Evolutionary conservation across 192 early-diverging fungal species (phyloP).

Genomic region (Coemansia sp.): DNA sequence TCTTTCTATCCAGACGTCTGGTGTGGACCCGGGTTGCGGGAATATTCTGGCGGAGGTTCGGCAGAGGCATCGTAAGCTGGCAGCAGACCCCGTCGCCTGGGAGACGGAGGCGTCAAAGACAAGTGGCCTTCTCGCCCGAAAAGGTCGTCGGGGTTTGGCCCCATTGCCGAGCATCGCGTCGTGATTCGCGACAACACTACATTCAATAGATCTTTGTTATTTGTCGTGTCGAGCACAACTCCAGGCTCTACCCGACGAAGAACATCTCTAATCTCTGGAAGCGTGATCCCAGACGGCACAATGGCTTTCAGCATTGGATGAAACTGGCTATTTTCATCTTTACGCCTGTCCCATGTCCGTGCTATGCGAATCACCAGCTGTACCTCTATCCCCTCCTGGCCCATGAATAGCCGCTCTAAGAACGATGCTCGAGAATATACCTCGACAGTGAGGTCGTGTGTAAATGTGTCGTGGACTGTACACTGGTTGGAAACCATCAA

Average conservation of each 20-base stretch:
- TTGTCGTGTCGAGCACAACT: conserved; percentile 23
- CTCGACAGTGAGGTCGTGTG: conserved; percentile 41
- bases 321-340: conserved; percentile 22
- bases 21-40: neutral
- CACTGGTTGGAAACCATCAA: conserved; percentile 21
- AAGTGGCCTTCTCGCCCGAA: neutral
- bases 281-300: conserved; percentile 38
- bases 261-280: conserved; percentile 25
- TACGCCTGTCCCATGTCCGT: conserved; percentile 36
- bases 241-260: conserved; percentile 17
- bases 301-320: conserved; percentile 42
- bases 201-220: conserved; percentile 20
- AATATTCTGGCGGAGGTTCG: conserved; percentile 17
- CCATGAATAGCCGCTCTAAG: conserved; percentile 24
- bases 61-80: conserved; percentile 5
- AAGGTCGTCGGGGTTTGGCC: neutral
- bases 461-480: conserved; percentile 34
- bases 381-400: conserved; percentile 18
- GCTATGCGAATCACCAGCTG: conserved; percentile 48
- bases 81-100: conserved; percentile 1
- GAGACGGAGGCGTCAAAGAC: neutral
- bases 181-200: conserved; percentile 25
- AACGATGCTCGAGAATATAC: conserved; percentile 34
- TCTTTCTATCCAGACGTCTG: neutral
- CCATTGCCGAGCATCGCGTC: conserved; percentile 13